Conservation (phyloP, 306 rosid genomes). For the Fagus sylvatica region DNA sequence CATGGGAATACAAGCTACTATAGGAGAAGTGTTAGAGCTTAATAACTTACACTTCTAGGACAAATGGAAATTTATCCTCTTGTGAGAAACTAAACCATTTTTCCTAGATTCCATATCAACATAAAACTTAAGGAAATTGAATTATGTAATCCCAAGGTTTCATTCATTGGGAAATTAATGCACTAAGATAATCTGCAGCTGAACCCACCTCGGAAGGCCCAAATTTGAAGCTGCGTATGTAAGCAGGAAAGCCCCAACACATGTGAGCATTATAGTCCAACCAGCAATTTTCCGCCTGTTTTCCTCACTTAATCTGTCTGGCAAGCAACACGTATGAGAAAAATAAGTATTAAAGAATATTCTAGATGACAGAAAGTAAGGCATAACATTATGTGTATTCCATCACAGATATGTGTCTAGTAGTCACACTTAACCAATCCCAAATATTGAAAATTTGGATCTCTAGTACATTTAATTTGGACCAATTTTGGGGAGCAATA, state of each 20-base stretch:
- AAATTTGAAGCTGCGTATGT: conserved; percentile 73
- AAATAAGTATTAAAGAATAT: conserved; percentile 2
- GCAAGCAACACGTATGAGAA: conserved; percentile 13
- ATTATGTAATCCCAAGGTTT: conserved; percentile 17
- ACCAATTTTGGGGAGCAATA: background rate
- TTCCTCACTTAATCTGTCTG: conserved; percentile 50
- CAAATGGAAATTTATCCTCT: background rate
- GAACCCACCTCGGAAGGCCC: conserved; percentile 58
- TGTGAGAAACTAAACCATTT: conserved; percentile 3
- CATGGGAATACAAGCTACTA: too few species aligned
- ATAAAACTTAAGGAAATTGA: conserved; percentile 10
- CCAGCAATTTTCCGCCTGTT: conserved; percentile 63
- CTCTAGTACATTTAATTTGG: background rate
- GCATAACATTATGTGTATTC: background rate
- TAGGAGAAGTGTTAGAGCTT: background rate
- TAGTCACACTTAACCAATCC: background rate
- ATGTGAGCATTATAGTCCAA: conserved; percentile 68
- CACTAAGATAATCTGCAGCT: conserved; percentile 9
- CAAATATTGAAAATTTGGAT: background rate
- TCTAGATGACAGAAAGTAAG: conserved; percentile 17
- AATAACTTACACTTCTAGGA: background rate
- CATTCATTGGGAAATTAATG: background rate
- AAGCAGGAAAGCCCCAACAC: conserved; percentile 70
- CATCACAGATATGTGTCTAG: background rate
- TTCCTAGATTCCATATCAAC: conserved; percentile 17